Evolutionary conservation across 306 rosid species (phyloP), one percentile per base, ranked within the genome.

Genomic region (Psophocarpus tetragonolobus): DNA sequence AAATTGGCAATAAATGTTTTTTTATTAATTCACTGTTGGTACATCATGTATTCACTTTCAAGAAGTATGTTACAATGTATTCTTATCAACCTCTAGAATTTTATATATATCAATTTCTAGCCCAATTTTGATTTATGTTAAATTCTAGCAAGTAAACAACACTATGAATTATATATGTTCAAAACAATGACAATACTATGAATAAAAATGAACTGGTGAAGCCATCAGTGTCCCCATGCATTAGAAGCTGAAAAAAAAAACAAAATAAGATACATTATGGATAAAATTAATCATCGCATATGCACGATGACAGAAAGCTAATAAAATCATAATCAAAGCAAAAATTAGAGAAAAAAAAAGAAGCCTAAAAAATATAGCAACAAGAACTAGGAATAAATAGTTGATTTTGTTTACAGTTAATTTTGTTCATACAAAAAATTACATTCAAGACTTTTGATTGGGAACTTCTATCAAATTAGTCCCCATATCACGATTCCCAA

Each of bases 171-270:
- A n/a, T n/a, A n/a, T n/a, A n/a, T n/a, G n/a, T n/a, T n/a, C n/a
- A n/a, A n/a, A n/a, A n/a, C n/a, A n/a, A n/a, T 39, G 21, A 50
- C 64, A 76, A 32, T 14, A 17, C 58, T 1, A 57, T 8, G 26
- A 20, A 68, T 60, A n/a, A 26, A 58, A 54, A 26, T 57, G 63
- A 58, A 70, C 26, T 61, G 6, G 73, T 11, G 4, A 12, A 36
- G 27, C 27, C 77, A 3, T 80, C 76, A 62, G 2, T 76, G 32
- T 27, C 71, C 82, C 93, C 89, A 91, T 36, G 84, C 48, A 68
- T 68, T 79, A 21, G 92, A 87, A 83, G 96, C 93, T 91, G 91
- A 48, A 67, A 79, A 76, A 64, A 70, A 65, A 30, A 39, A 50
- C 24, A 32, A 61, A 14, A 50, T 18, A n/a, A 76, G 41, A 57